Evolutionary conservation across 495 filamentous ascomycete species (phyloP).

Genomic region (Staphylotrichum longicolle): DNA sequence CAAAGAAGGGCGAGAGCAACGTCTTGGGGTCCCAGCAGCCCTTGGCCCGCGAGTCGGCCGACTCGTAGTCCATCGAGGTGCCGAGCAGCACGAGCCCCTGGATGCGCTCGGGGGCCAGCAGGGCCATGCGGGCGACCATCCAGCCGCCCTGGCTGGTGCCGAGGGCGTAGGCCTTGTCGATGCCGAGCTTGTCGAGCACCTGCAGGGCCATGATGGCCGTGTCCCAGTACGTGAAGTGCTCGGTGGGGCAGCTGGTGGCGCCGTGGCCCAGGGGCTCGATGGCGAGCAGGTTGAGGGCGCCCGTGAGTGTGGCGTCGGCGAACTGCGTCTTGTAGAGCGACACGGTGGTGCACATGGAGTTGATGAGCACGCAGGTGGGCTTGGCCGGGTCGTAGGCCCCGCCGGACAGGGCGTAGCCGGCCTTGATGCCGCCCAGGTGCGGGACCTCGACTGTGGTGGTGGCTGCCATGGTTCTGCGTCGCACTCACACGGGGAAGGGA

Average conservation of each 20-base stretch:
- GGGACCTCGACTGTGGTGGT: conserved; percentile 46
- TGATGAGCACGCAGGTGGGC: conserved; percentile 58
- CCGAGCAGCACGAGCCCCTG: conserved; percentile 59
- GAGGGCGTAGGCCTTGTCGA: conserved; percentile 55
- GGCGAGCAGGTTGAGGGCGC: conserved; percentile 50
- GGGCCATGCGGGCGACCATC: conserved; percentile 58
- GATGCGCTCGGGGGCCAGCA: conserved; percentile 61
- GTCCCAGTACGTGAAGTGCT: conserved; percentile 59
- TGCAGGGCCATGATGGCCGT: conserved; percentile 49
- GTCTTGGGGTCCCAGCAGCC: conserved; percentile 57
- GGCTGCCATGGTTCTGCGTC: conserved; percentile 26
- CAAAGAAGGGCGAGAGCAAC: conserved; percentile 41
- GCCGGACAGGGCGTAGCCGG: conserved; percentile 50
- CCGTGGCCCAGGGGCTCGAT: conserved; percentile 60
- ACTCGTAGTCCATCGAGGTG: conserved; percentile 62
- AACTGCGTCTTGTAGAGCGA: conserved; percentile 55
- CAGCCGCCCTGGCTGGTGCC: conserved; percentile 65
- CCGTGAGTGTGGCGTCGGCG: conserved; percentile 43
- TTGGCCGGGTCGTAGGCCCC: conserved; percentile 49
- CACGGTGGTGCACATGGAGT: conserved; percentile 56
- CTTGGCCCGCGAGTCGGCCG: conserved; percentile 48
- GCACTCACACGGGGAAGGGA: too few species aligned
- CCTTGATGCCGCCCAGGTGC: conserved; percentile 56
- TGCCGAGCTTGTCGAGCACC: conserved; percentile 49
- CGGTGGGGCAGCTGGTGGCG: conserved; percentile 38